Evolutionary conservation across 306 rosid species (phyloP).

Genomic region (Fragaria iinumae): DNA sequence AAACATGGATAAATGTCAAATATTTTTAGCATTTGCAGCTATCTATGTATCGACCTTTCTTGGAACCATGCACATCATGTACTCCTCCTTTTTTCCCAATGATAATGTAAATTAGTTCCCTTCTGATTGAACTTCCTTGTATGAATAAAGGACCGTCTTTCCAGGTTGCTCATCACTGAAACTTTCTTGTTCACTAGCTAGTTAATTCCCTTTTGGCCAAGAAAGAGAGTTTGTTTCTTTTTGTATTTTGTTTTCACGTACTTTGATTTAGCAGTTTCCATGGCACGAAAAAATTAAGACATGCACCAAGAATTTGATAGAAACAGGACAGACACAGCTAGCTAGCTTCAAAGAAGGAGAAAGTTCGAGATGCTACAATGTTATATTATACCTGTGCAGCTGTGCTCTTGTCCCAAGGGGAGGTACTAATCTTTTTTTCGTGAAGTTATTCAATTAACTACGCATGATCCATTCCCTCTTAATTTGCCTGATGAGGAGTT

Average conservation of each 20-base stretch:
- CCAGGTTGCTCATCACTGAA: conserved; percentile 2
- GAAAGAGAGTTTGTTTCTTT: neutral
- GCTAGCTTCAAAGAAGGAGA: neutral
- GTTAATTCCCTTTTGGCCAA: too few species aligned
- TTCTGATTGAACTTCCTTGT: neutral
- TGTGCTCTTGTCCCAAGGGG: neutral
- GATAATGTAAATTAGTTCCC: conserved; percentile 10
- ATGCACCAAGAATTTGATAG: conserved; percentile 1
- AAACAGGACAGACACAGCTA: neutral
- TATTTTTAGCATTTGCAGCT: neutral
- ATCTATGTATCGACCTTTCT: neutral
- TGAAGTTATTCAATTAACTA: neutral
- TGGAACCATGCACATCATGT: conserved; percentile 13
- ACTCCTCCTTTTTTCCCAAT: neutral
- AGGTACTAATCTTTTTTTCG: neutral
- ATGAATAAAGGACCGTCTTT: conserved; percentile 29
- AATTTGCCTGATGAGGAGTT: neutral
- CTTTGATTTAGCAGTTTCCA: neutral
- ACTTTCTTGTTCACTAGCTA: neutral
- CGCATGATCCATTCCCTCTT: neutral
- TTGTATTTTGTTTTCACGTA: neutral
- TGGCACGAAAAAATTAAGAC: neutral
- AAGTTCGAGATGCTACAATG: neutral
- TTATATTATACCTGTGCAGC: neutral
- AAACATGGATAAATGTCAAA: conserved; percentile 9